Evolutionary conservation across 140 eudicot genomes (phyloP), one percentile per base, ranked within the genome.

Genomic region (Bidens hawaiensis): DNA sequence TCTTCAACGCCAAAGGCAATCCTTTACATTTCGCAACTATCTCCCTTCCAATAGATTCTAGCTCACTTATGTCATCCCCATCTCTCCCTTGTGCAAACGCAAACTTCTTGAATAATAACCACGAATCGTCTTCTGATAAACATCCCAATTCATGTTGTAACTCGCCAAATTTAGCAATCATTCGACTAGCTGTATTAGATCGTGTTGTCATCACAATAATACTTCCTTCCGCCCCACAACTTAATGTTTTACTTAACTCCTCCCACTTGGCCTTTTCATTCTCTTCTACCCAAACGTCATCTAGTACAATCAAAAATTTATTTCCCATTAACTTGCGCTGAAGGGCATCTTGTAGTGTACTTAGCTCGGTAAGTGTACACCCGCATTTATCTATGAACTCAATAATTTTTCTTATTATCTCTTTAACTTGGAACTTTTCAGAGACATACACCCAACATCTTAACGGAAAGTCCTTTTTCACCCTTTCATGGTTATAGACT

Each of bases 1-100:
- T 30, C 36, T 30, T 30, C 36, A 30, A 30, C 8, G 36, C 36
- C 4, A 64, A 57, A 17, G 72, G 78, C 1, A 73, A 14, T 11
- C 72, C 78, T 3, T 33, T 9, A 13, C 78, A 64, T 40, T 65
- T 73, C 9, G 24, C 15, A 1, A 64, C 78, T 4, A 73, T 64
- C 15, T 43, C 38, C 47, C 41, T 73, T 10, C 78, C 72, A 3
- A 73, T 64, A 15, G 21, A 11, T 19, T 66, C 62, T 36, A 66
- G 26, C 42, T 34, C 52, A 0, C 41, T 24, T 66, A 52, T 25
- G 14, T 16, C 33, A 43, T n/a, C 57, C 16, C 51, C 60, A 8
- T 55, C 18, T 1, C 59, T 41, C 30, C 54, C 68, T 2, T 13
- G 1, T 31, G 34, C 60, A 49, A 65, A 62, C 16, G 77, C 77